Percentiles rank a stretch among this genome's conserved stretches.
Conservation (phyloP, 768 basidiomycete species). For the Amanita inopinata region DNA sequence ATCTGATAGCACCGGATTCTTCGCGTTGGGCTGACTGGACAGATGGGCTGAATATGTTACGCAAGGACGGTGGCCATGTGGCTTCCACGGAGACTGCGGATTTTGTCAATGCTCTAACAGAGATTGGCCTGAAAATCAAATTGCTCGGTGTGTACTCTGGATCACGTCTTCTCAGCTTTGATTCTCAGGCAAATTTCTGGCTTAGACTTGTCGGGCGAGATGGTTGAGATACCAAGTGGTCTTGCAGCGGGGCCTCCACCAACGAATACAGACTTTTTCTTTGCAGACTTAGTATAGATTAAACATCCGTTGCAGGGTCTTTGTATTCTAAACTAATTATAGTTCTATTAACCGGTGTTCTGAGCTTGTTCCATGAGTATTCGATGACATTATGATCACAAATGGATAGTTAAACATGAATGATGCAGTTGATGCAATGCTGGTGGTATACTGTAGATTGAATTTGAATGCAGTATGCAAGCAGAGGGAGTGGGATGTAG, state of each 20-base stretch:
- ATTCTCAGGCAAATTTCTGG: neutral
- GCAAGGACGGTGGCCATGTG: conserved; percentile 74
- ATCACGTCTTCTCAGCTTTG: neutral
- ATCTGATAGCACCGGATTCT: conserved; percentile 69
- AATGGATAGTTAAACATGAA: conserved; percentile 4
- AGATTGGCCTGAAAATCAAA: conserved; percentile 88
- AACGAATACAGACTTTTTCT: conserved; percentile 75
- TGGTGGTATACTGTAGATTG: conserved; percentile 8
- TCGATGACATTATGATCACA: neutral
- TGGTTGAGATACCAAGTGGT: conserved; percentile 80
- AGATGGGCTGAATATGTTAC: conserved; percentile 83
- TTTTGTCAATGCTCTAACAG: conserved; percentile 80
- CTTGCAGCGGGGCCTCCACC: conserved; percentile 74
- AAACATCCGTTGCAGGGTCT: neutral
- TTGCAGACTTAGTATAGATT: conserved; percentile 49
- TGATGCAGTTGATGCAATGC: conserved; percentile 19
- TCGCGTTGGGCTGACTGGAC: conserved; percentile 91
- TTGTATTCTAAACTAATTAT: conserved; percentile 3
- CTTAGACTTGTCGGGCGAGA: conserved; percentile 79
- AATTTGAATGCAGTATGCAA: conserved; percentile 2
- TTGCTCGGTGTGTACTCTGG: conserved; percentile 51
- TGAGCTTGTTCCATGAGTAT: too few species aligned
- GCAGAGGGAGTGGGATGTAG: conserved; percentile 19
- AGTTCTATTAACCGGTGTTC: conserved; percentile 1
- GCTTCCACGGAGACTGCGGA: conserved; percentile 78